Evolutionary conservation across 140 eudicot genomes (phyloP), one percentile per base, ranked within the genome.

Genomic region (Flaveria floridana): DNA sequence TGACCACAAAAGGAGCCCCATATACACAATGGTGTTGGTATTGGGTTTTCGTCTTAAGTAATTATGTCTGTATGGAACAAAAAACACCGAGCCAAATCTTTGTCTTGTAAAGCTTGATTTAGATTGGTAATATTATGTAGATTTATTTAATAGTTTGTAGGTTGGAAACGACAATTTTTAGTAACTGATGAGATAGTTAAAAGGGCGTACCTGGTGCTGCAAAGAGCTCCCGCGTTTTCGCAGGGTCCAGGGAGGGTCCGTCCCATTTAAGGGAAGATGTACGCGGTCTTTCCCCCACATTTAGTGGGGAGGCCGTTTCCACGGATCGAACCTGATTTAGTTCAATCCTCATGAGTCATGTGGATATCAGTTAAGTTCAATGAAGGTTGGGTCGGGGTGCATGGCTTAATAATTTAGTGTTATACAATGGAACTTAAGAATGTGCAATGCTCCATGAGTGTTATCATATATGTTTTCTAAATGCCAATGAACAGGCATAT

Each of bases 131-230:
- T 37, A 16, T 74, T 50, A 6, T 74, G 14, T n/a, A 0, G 58
- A 48, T 42, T 59, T n/a, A 18, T 12, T 13, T 25, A 5, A 20
- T 62, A 7, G 15, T 71, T 69, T 23, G 25, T 50, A 8, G 74
- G 46, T 73, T 64, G 72, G 13, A 25, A 12, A 16, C 21, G 13
- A 16, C 44, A 47, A 74, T 26, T 34, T 46, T 26, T 46, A 46
- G 58, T 61, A 74, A 30, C 78, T 62, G 10, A n/a, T 47, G 28
- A 63, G 78, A 62, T 63, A 30, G 63, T 63, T 23, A 21, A n/a
- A n/a, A n/a, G n/a, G n/a, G n/a, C n/a, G n/a, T n/a, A n/a, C n/a
- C n/a, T n/a, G n/a, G n/a, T n/a, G n/a, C n/a, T n/a, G n/a, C n/a
- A n/a, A n/a, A n/a, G n/a, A n/a, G n/a, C n/a, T n/a, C n/a, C n/a